Base-by-base conservation (phyloP, 1,284 basidiomycete species). In the Boletus chippewaensis region DNA sequence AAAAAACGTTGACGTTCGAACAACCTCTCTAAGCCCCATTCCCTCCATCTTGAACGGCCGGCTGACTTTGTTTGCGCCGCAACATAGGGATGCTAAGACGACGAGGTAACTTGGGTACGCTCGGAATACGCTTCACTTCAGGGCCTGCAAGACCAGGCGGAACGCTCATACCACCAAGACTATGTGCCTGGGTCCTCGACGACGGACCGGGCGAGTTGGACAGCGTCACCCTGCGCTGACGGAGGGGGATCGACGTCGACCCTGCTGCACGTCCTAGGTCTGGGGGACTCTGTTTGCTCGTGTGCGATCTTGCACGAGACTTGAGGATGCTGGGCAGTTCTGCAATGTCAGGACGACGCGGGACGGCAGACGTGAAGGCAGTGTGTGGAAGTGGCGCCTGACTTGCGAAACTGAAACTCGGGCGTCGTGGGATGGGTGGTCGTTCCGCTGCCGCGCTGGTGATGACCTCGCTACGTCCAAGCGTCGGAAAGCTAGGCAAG, bases 31-130 rank as follows among this genome's bases (percentile, higher is more conserved):
- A 57, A 29, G 39, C 28, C 32, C 13, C 42, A 18, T 16, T 47
- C 35, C 40, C 58, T 6, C 2, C 45, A 5, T 39, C 50, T 29
- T 18, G 48, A 11, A 55, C 24, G 4, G 40, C 51, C 1, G 49
- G 18, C 26, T 53, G 58, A 52, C 55, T 53, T 18, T 63, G 64
- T 46, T 62, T 68, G 28, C 64, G 62, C n/a, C 62, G 61, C 35
- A 64, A 47, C 46, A 65, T 55, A 0, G 64, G 66, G 18, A 64
- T 65, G 34, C 66, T 64, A n/a, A 64, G 50, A 16, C 59, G 54
- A 40, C 57, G 66, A 1, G 63, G 61, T n/a, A 64, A 31, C 49
- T 42, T 66, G 13, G 64, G 65, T 35, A 58, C 18, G 39, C 61
- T 68, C 32, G 61, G 53, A 9, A 47, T 35, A 5, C 48, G 61